These are phyloP conservation scores for Penicillium oxalicum DNA, from an alignment of 2,329 filamentous ascomycete genomes.

Conservation along the genomic window DNA sequence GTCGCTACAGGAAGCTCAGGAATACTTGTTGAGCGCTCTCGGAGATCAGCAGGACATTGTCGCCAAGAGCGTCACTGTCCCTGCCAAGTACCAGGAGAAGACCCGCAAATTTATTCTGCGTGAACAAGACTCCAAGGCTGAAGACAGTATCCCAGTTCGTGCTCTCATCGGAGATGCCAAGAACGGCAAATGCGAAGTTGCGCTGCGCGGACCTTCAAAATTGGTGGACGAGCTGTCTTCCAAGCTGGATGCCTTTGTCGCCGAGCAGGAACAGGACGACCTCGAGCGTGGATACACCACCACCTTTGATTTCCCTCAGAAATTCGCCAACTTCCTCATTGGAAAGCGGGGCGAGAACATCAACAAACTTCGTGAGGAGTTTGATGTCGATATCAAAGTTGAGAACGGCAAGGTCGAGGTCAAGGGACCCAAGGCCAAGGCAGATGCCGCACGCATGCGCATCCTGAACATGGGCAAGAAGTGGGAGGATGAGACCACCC, in stretches of 20 bases:
- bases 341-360: conserved; percentile 63
- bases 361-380: conserved; percentile 62
- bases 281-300: conserved; percentile 84
- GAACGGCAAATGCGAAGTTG: conserved; percentile 47
- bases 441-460: conserved; percentile 75
- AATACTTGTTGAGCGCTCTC: conserved; percentile 49
- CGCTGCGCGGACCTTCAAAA: conserved; percentile 68
- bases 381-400: conserved; percentile 75
- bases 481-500: conserved; percentile 84
- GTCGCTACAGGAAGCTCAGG: conserved; percentile 53
- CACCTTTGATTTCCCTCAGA: conserved; percentile 88
- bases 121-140: conserved; percentile 47
- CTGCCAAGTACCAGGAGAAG: conserved; percentile 59
- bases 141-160: conserved; percentile 53
- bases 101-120: conserved; percentile 54
- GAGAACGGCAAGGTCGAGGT: conserved; percentile 92
- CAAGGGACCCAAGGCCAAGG: conserved; percentile 92
- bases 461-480: conserved; percentile 74
- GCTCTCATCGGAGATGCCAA: conserved; percentile 44
- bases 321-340: conserved; percentile 81
- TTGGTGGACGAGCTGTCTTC: conserved; percentile 64
- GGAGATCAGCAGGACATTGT: conserved; percentile 52
- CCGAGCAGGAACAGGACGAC: conserved; percentile 85
- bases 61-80: conserved; percentile 49
- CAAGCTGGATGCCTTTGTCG: conserved; percentile 73